Base-by-base conservation (phyloP, 2,329 filamentous ascomycete genomes). In the Kalmusia sp. region DNA sequence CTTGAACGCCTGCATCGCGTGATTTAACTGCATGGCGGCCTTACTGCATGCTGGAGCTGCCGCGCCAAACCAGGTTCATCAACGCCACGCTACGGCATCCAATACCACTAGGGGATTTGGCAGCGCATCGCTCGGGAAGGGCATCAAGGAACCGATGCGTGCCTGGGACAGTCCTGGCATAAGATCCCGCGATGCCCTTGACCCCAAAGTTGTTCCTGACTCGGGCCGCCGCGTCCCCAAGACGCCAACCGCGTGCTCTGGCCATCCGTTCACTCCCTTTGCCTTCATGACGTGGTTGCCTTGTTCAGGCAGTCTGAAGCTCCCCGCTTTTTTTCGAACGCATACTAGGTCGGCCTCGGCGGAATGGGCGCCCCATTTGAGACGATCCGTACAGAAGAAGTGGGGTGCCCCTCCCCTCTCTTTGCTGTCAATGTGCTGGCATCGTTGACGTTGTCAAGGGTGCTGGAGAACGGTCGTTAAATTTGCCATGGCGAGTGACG, bases 1-100 rank as follows among this genome's bases (percentile, higher is more conserved):
- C 28, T 40, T 24, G 8, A 54, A 22, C 31, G 41, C 37, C 31
- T 30, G 19, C 33, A 49, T 49, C 43, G 51, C 49, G 37, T 50
- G 45, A 56, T 48, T 9, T 28, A 3, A n/a, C 47, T 56, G 49
- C 54, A 56, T 37, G 25, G 49, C 46, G 38, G 49, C 54, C 46
- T 41, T 35, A 56, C 27, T n/a, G n/a, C n/a, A n/a, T n/a, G n/a
- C n/a, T n/a, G n/a, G n/a, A n/a, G 21, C 24, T 15, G 40, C 21
- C 25, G 27, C 14, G 14, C 38, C 30, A 24, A 27, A 35, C 31
- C 46, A 11, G 22, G 14, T 31, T 22, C 27, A 49, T 37, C 44
- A 12, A n/a, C 11, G 30, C 44, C 30, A 9, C 11, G n/a, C 39
- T 2, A 31, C 17, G n/a, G 38, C 49, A 37, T 40, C 49, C 50